Conservation (phyloP, 2,329 filamentous ascomycete species). For the Fusarium camptoceras region DNA sequence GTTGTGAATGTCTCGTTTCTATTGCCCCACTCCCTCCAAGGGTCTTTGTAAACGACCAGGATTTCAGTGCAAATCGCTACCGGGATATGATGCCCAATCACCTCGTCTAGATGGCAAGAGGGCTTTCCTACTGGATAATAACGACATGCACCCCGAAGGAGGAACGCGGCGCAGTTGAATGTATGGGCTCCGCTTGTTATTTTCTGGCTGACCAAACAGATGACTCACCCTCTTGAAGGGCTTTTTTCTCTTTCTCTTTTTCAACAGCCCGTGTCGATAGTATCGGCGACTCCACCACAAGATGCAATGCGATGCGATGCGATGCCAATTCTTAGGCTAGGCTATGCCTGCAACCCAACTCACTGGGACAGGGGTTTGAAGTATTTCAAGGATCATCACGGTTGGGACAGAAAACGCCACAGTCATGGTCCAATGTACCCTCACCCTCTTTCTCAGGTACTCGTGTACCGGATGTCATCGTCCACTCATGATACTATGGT, state of each 20-base stretch:
- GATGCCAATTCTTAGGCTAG: constrained; percentile 27
- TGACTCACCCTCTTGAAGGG: constrained; percentile 31
- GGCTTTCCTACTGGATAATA: constrained; percentile 50
- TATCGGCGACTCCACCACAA: constrained; percentile 41
- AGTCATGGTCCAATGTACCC: constrained; percentile 47
- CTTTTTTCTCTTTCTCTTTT: constrained; percentile 14
- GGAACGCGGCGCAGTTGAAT: constrained; percentile 59
- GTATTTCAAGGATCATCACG: background rate
- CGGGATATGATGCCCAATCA: constrained; percentile 54
- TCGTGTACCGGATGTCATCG: constrained; percentile 40
- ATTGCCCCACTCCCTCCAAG: constrained; percentile 36
- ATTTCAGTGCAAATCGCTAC: constrained; percentile 43
- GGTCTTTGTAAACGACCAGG: constrained; percentile 29
- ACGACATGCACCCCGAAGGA: constrained; percentile 52
- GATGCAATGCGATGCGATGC: constrained; percentile 22
- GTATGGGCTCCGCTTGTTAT: constrained; percentile 35
- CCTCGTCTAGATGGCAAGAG: constrained; percentile 38
- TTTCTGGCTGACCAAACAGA: constrained; percentile 38
- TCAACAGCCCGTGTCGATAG: constrained; percentile 17
- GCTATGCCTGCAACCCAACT: constrained; percentile 28
- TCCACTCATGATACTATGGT: constrained; percentile 47
- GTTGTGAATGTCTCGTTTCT: background rate
- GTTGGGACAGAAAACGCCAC: constrained; percentile 39
- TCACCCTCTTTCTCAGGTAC: constrained; percentile 42
- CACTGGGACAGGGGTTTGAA: background rate